Conservation (phyloP, 2,329 filamentous ascomycete species). For the Ascochyta viciae-villosae region DNA sequence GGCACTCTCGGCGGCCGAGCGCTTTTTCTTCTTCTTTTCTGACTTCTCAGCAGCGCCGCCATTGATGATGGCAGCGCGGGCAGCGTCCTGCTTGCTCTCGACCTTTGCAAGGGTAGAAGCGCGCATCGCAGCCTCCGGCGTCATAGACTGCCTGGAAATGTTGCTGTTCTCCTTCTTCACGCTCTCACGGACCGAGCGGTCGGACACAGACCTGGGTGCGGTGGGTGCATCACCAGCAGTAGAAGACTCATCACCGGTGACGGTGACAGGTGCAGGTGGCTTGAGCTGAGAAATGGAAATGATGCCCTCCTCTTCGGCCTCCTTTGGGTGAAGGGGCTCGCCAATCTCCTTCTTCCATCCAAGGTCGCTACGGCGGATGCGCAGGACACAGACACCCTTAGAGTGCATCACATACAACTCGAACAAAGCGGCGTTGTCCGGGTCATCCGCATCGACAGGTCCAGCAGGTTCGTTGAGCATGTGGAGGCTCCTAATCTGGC, state of each 20-base stretch:
- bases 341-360: conserved; percentile 86
- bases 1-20: conserved; percentile 54
- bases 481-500: conserved; percentile 86
- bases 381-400: conserved; percentile 89
- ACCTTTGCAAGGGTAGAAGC: conserved; percentile 52
- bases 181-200: conserved; percentile 46
- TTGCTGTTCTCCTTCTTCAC: conserved; percentile 47
- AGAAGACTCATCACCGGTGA: conserved; percentile 42
- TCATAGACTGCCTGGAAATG: conserved; percentile 43
- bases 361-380: conserved; percentile 85
- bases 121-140: conserved; percentile 49
- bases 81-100: conserved; percentile 52
- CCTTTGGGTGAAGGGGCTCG: conserved; percentile 80
- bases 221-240: conserved; percentile 47
- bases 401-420: conserved; percentile 98
- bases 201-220: conserved; percentile 43
- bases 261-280: conserved; percentile 35
- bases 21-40: conserved; percentile 73
- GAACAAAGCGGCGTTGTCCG: conserved; percentile 78
- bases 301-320: conserved; percentile 75
- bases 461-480: conserved; percentile 78
- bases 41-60: conserved; percentile 49
- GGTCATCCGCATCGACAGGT: conserved; percentile 60
- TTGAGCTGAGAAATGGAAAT: conserved; percentile 76
- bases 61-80: conserved; percentile 50